A percentile compares a stretch with the other conserved stretches of the same genome.
These are phyloP conservation scores for Pelargonium cotyledonis DNA, from an alignment of 441 rosid genomes.

Conservation along the genomic window DNA sequence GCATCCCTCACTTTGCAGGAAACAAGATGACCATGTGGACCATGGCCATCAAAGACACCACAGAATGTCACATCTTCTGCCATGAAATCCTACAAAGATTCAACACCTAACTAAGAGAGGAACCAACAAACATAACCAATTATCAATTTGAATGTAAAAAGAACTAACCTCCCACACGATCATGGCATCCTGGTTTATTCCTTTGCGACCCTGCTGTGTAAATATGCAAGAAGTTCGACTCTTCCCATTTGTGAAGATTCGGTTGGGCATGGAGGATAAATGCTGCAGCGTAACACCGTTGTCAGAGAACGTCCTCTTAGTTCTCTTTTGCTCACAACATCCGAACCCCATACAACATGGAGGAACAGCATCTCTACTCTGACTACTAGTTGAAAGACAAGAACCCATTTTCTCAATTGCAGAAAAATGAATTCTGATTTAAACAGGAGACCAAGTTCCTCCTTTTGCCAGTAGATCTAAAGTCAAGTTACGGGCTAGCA, in stretches of 20 bases:
- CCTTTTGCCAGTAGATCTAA: not conserved
- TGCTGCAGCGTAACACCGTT: slow-evolving; percentile 47
- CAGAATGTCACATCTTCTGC: slow-evolving; percentile 80
- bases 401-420: slow-evolving; percentile 65
- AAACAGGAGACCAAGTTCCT: slow-evolving; percentile 20
- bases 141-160: slow-evolving; percentile 11
- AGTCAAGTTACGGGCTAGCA: not conserved
- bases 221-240: slow-evolving; percentile 81
- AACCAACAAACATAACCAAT: slow-evolving; percentile 13
- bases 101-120: slow-evolving; percentile 17
- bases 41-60: slow-evolving; percentile 98
- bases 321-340: slow-evolving; percentile 52
- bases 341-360: slow-evolving; percentile 30
- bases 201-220: slow-evolving; percentile 98
- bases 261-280: slow-evolving; percentile 59
- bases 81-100: slow-evolving; percentile 68
- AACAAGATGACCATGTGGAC: slow-evolving; percentile 96
- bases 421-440: slow-evolving; percentile 25
- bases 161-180: slow-evolving; percentile 93
- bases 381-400: slow-evolving; percentile 85
- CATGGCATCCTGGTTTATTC: slow-evolving; percentile 97
- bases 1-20: slow-evolving; percentile 90
- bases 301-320: slow-evolving; percentile 80
- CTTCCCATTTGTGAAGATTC: slow-evolving; percentile 72
- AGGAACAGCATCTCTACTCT: slow-evolving; percentile 31